Percentiles rank a stretch among this genome's conserved stretches.
Evolutionary conservation across 768 basidiomycete genomes (phyloP).

Genomic region (Boletus eberwhitei): DNA sequence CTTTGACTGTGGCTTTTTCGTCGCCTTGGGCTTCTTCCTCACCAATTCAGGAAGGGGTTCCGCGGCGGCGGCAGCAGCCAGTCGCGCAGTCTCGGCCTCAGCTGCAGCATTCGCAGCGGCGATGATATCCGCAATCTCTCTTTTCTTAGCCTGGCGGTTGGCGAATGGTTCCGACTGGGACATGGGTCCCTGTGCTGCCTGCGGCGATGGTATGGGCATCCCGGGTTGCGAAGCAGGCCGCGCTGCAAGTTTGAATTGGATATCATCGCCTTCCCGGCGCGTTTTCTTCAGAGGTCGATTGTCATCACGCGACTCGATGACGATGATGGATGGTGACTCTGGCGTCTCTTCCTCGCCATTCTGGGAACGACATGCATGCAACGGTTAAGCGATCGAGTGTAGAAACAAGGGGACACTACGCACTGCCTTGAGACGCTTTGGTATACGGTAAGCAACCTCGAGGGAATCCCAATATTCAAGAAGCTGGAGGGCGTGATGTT

Average conservation of each 20-base stretch:
- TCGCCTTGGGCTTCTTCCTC: slow-evolving; percentile 27
- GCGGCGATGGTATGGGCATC: neutral
- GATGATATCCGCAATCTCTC: slow-evolving; percentile 39
- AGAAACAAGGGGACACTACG: slow-evolving; percentile 4
- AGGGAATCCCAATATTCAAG: slow-evolving; percentile 78
- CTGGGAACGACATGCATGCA: slow-evolving; percentile 6
- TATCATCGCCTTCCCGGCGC: slow-evolving; percentile 27
- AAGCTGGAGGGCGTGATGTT: slow-evolving; percentile 43
- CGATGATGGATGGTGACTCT: slow-evolving; percentile 17
- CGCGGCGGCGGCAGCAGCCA: slow-evolving; percentile 27
- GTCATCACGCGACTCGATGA: slow-evolving; percentile 26
- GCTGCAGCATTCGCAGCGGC: slow-evolving; percentile 38
- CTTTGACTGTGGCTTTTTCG: slow-evolving; percentile 42
- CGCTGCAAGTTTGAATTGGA: slow-evolving; percentile 17
- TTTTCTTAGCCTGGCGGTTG: slow-evolving; percentile 12
- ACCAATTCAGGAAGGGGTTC: slow-evolving; percentile 14
- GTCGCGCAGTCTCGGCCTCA: slow-evolving; percentile 31
- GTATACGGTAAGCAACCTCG: slow-evolving; percentile 81
- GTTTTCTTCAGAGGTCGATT: slow-evolving; percentile 32
- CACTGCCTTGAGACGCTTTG: slow-evolving; percentile 57
- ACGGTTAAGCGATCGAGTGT: slow-evolving; percentile 4
- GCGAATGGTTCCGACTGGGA: neutral
- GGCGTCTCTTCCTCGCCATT: slow-evolving; percentile 31
- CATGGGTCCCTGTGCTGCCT: neutral
- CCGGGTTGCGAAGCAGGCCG: neutral